phyloP scores from a whole-genome alignment of 305 asterid genomes.

The Andrographis paniculata region DNA sequence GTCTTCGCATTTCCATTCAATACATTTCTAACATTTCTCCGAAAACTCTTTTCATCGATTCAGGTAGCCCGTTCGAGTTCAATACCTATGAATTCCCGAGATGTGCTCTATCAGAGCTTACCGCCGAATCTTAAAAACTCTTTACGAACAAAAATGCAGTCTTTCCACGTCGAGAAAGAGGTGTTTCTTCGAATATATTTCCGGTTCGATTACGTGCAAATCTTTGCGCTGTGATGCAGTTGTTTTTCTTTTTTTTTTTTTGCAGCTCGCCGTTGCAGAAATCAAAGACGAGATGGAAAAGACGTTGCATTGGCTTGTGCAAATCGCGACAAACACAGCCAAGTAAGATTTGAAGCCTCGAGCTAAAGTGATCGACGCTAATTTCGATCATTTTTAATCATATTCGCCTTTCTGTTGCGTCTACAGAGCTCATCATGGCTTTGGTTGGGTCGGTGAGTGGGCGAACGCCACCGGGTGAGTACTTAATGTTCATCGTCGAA shows the following conservation, averaged over 20 bases:
- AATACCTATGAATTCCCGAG: slow-evolving; percentile 40
- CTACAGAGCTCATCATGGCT: slow-evolving; percentile 78
- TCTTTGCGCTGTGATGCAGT: neutral
- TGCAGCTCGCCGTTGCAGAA: slow-evolving; percentile 44
- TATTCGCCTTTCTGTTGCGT: slow-evolving; percentile 7
- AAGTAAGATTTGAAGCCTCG: slow-evolving; percentile 32
- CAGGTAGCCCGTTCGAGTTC: slow-evolving; percentile 64
- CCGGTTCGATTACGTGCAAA: neutral
- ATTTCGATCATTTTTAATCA: slow-evolving; percentile 6
- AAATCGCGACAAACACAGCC: slow-evolving; percentile 63
- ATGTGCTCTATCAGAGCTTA: slow-evolving; percentile 55
- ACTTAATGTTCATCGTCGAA: neutral
- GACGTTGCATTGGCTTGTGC: slow-evolving; percentile 71
- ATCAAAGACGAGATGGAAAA: slow-evolving; percentile 81
- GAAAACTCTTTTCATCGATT: slow-evolving; percentile 14
- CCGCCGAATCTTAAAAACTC: slow-evolving; percentile 59
- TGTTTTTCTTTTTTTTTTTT: neutral
- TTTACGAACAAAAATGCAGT: slow-evolving; percentile 42
- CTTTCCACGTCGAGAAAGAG: slow-evolving; percentile 56
- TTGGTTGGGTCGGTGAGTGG: slow-evolving; percentile 97
- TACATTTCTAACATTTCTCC: neutral
- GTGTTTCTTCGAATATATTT: slow-evolving; percentile 25
- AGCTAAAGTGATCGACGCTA: neutral
- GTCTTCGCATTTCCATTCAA: too few species aligned
- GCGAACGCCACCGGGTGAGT: slow-evolving; percentile 61